A percentile compares a stretch with the other conserved stretches of the same genome.
Evolutionary conservation across 805 yeast genomes (phyloP).

Genomic region (Limtongia smithiae): DNA sequence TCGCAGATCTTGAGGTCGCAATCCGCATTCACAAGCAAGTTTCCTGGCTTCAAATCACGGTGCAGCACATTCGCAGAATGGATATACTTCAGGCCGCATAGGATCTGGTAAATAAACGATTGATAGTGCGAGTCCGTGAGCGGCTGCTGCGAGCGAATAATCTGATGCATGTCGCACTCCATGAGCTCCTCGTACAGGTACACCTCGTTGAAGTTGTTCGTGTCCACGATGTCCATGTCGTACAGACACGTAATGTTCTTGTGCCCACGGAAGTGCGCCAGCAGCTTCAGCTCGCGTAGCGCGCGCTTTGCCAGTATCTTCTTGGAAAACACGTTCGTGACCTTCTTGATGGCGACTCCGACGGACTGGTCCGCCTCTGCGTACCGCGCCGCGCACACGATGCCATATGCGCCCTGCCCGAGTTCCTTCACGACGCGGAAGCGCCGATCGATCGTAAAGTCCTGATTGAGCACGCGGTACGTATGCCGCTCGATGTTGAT

Average conservation of each 20-base stretch:
- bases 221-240: slow-evolving; percentile 84
- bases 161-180: slow-evolving; percentile 99
- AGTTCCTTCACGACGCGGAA: slow-evolving; percentile 87
- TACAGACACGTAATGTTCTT: slow-evolving; percentile 93
- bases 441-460: slow-evolving; percentile 83
- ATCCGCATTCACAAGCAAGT: slow-evolving; percentile 87
- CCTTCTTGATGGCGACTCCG: slow-evolving; percentile 90
- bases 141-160: slow-evolving; percentile 88
- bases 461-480: slow-evolving; percentile 69
- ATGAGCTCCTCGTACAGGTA: slow-evolving; percentile 92
- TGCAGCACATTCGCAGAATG: slow-evolving; percentile 92
- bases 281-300: slow-evolving; percentile 79
- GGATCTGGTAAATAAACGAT: slow-evolving; percentile 79
- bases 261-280: slow-evolving; percentile 89
- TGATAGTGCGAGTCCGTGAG: slow-evolving; percentile 94
- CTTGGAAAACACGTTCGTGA: slow-evolving; percentile 88
- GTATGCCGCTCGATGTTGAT: slow-evolving; percentile 27
- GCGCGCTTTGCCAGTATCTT: slow-evolving; percentile 90
- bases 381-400: slow-evolving; percentile 91
- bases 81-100: slow-evolving; percentile 84
- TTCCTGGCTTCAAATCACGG: slow-evolving; percentile 92
- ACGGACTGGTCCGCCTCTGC: slow-evolving; percentile 29
- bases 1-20: slow-evolving; percentile 96
- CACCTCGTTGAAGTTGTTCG: slow-evolving; percentile 80
- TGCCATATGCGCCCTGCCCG: slow-evolving; percentile 98